Conservation (phyloP, 2,329 filamentous ascomycete genomes). For the Colletotrichum zoysiae region DNA sequence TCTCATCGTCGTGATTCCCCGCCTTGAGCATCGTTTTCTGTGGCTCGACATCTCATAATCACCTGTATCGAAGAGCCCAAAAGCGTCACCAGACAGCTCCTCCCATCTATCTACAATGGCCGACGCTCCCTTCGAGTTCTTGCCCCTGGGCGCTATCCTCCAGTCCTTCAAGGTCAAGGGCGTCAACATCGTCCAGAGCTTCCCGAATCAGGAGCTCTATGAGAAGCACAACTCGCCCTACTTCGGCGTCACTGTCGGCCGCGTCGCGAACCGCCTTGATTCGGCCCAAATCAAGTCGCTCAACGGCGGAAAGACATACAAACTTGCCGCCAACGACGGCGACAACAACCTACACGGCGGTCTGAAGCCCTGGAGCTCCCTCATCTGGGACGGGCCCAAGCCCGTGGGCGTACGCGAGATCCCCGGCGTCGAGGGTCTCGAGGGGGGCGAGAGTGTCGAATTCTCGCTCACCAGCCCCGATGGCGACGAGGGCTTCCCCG, state of each 20-base stretch:
- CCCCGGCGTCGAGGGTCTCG: constrained; percentile 62
- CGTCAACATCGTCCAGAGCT: constrained; percentile 89
- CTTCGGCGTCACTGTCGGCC: constrained; percentile 95
- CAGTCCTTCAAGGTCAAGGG: constrained; percentile 83
- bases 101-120: constrained; percentile 50
- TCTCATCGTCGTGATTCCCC: background rate
- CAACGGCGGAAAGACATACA: constrained; percentile 76
- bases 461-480: constrained; percentile 79
- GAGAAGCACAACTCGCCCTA: constrained; percentile 79
- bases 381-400: constrained; percentile 79
- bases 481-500: constrained; percentile 91
- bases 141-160: constrained; percentile 83
- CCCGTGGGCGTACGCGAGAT: constrained; percentile 66
- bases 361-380: constrained; percentile 83
- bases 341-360: constrained; percentile 83
- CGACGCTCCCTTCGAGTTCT: constrained; percentile 70
- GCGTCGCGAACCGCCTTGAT: constrained; percentile 83
- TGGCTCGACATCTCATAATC: background rate
- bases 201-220: constrained; percentile 82
- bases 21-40: background rate
- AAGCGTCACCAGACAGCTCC: background rate
- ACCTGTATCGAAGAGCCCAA: background rate
- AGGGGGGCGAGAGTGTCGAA: constrained; percentile 74
- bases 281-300: constrained; percentile 77
- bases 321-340: constrained; percentile 80